Evolutionary conservation across 805 yeast species (phyloP).

Genomic region (Saccharomyces kudriavzevii): DNA sequence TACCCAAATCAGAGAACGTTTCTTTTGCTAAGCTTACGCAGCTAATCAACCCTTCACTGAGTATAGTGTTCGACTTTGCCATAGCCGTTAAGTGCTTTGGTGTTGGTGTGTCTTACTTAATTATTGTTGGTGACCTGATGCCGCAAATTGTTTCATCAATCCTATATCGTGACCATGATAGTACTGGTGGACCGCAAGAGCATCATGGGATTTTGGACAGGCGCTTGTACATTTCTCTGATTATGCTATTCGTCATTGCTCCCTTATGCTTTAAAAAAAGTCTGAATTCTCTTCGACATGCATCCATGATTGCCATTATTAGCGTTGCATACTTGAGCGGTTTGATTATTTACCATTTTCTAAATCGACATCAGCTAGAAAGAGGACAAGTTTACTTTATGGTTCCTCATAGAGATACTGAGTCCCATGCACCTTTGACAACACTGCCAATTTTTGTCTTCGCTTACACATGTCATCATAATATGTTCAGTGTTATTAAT

Average conservation of each 20-base stretch:
- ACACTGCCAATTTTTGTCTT: slow-evolving; percentile 88
- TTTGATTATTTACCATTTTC: slow-evolving; percentile 64
- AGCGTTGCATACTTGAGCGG: slow-evolving; percentile 73
- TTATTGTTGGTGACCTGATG: slow-evolving; percentile 63
- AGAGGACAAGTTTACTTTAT: slow-evolving; percentile 45
- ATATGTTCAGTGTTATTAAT: slow-evolving; percentile 82
- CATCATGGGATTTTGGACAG: slow-evolving; percentile 30
- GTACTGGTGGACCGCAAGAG: slow-evolving; percentile 15
- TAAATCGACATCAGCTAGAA: slow-evolving; percentile 1
- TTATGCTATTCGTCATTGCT: slow-evolving; percentile 39
- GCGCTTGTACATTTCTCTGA: slow-evolving; percentile 53
- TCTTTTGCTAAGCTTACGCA: slow-evolving; percentile 60
- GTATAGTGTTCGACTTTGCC: slow-evolving; percentile 57
- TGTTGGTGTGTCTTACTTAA: slow-evolving; percentile 58
- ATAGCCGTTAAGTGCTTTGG: slow-evolving; percentile 68
- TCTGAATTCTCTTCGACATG: slow-evolving; percentile 75
- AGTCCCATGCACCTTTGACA: slow-evolving; percentile 42
- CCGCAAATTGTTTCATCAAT: slow-evolving; percentile 44
- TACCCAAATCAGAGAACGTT: slow-evolving; percentile 40
- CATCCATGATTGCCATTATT: slow-evolving; percentile 72
- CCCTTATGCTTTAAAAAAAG: slow-evolving; percentile 64
- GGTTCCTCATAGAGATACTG: slow-evolving; percentile 37
- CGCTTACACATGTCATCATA: slow-evolving; percentile 94
- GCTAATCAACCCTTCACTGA: slow-evolving; percentile 50
- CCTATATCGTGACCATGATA: slow-evolving; percentile 21